These are phyloP conservation scores for Bauhinia variegata DNA, from an alignment of 306 rosid genomes.

Conservation along the genomic window DNA sequence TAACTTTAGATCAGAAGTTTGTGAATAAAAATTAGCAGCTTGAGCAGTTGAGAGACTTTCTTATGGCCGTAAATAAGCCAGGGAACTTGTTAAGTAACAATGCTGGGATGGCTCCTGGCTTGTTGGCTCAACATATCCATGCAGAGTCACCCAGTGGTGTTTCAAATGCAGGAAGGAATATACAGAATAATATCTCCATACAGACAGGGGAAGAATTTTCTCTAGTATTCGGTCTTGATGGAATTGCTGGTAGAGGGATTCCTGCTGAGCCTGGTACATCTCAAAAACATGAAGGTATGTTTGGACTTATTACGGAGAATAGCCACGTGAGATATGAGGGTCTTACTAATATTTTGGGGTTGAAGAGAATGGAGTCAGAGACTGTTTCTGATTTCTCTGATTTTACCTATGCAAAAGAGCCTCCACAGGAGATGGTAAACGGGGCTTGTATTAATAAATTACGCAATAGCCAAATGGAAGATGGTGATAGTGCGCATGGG, in stretches of 20 bases:
- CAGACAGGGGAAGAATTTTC: conserved; percentile 49
- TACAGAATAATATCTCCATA: conserved; percentile 38
- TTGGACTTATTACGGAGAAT: conserved; percentile 45
- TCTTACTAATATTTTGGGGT: conserved; percentile 57
- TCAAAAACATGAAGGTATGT: conserved; percentile 38
- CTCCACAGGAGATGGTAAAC: conserved; percentile 49
- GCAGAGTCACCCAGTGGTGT: conserved; percentile 36
- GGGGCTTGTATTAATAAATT: conserved; percentile 40
- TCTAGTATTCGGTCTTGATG: conserved; percentile 48
- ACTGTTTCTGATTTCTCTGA: conserved; percentile 54
- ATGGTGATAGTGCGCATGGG: conserved; percentile 36
- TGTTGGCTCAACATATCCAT: conserved; percentile 44
- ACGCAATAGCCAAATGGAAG: conserved; percentile 43
- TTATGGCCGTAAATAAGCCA: conserved; percentile 53
- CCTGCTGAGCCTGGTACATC: conserved; percentile 35
- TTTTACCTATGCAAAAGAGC: conserved; percentile 42
- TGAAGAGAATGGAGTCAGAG: conserved; percentile 65
- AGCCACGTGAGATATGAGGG: conserved; percentile 53
- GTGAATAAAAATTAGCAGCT: conserved; percentile 38
- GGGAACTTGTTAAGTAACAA: conserved; percentile 46
- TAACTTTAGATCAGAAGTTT: conserved; percentile 11
- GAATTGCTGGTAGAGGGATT: conserved; percentile 42
- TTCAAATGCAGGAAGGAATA: conserved; percentile 41
- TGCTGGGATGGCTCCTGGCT: conserved; percentile 39
- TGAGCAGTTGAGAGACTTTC: conserved; percentile 28